Evolutionary conservation across 306 rosid species (phyloP).

Genomic region (Purshia tridentata): DNA sequence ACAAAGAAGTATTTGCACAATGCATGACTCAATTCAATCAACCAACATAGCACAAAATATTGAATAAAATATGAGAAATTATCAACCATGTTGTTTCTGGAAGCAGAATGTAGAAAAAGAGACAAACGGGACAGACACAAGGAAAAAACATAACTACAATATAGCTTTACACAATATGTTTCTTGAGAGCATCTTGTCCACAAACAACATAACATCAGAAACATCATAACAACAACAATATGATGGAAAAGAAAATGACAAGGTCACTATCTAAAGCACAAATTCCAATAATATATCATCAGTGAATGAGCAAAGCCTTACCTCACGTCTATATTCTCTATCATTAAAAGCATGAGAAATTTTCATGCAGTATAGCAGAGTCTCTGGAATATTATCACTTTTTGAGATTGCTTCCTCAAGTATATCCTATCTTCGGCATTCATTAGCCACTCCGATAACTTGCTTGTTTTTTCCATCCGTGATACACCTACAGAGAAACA

Average conservation of each 20-base stretch:
- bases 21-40: background rate
- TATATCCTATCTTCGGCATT: slow-evolving; percentile 96
- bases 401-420: slow-evolving; percentile 95
- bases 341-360: slow-evolving; percentile 89
- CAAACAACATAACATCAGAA: background rate
- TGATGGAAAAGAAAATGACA: background rate
- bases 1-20: background rate
- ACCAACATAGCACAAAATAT: background rate
- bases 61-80: background rate
- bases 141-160: background rate
- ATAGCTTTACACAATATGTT: background rate
- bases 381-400: slow-evolving; percentile 92
- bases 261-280: background rate
- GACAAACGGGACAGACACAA: background rate
- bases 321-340: slow-evolving; percentile 93
- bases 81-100: background rate
- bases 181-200: background rate
- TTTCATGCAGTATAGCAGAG: slow-evolving; percentile 79
- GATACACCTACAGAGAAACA: slow-evolving; percentile 62
- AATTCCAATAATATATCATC: background rate
- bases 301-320: slow-evolving; percentile 19
- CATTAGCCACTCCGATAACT: slow-evolving; percentile 97
- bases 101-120: background rate
- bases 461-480: slow-evolving; percentile 90
- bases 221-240: background rate